Evolutionary conservation across 139 green algal species (phyloP).

Genomic region (Protoeuglena noctilucae): DNA sequence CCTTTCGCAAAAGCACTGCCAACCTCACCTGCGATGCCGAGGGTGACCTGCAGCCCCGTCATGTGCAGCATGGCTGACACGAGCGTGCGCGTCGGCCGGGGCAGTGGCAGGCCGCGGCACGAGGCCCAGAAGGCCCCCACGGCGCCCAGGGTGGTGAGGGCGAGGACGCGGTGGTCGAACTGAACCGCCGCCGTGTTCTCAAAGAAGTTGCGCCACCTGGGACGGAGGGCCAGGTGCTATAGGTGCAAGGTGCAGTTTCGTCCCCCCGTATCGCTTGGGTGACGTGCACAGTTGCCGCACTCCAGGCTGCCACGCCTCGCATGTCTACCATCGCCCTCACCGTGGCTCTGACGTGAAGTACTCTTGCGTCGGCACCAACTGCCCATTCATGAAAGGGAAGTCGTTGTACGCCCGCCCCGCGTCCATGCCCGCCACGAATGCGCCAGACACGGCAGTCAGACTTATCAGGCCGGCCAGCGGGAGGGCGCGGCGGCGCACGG

Average conservation of each 20-base stretch:
- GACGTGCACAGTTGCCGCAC: too few species aligned
- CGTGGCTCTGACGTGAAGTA: constrained; percentile 33
- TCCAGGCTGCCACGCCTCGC: too few species aligned
- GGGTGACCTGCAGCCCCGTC: constrained; percentile 7
- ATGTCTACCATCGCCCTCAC: too few species aligned
- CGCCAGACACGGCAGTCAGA: constrained; percentile 71
- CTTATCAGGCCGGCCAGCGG: constrained; percentile 68
- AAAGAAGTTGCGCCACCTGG: constrained; percentile 60
- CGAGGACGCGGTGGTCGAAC: constrained; percentile 46
- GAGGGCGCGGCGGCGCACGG: constrained; percentile 16
- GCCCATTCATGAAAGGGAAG: constrained; percentile 85
- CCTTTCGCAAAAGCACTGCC: not conserved
- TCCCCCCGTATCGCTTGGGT: too few species aligned
- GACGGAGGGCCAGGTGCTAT: too few species aligned
- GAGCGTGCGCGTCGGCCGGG: constrained; percentile 22
- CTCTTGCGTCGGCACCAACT: constrained; percentile 58
- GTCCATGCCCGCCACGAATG: constrained; percentile 76
- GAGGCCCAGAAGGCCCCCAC: constrained; percentile 26
- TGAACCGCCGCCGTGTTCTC: constrained; percentile 94
- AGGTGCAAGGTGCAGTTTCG: too few species aligned
- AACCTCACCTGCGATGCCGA: constrained; percentile 1
- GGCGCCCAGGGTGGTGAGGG: not conserved
- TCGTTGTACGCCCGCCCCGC: constrained; percentile 92
- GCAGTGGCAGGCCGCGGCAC: constrained; percentile 12
- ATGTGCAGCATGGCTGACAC: constrained; percentile 13